Base-by-base conservation (phyloP, 345 rosid species). In the Eucalyptus victrix region DNA sequence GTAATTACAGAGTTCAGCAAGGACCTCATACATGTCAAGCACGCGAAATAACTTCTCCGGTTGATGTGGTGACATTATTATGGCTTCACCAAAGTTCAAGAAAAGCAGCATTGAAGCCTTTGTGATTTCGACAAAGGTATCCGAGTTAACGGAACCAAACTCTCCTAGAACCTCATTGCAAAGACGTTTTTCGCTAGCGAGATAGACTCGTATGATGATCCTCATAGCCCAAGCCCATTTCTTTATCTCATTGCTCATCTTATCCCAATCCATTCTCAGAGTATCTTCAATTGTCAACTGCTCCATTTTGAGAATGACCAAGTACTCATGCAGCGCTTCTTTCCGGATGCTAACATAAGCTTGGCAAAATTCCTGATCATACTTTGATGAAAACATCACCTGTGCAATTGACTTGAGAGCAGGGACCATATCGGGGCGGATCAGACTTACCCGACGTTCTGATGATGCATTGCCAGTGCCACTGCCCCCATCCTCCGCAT, bases 31-130 rank as follows among this genome's bases (percentile, higher is more conserved):
- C 97, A 96, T 95, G 89, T 96, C 94, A 42, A 97, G 95, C 91
- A 95, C 90, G 80, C 94, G 88, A 88, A 94, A 93, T 83, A 96
- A 91, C 93, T 91, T 95, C 92, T 97, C 99, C 6, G 96, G 95
- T 89, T 90, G 91, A 88, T 86, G 86, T 32, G 96, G 92, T 58
- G 94, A 93, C 93, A 96, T 90, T 30, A 94, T 91, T 56, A 96
- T 86, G 18, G 97, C 97, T 92, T 96, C 97, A 37, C 99, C 97
- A 19, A 96, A 97, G 91, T 92, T 93, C 93, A 97, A 90, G 88
- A 97, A 95, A 92, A 89, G 88, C 17, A 95, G 87, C 49, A 94
- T 47, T 13, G 94, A 89, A 58, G 91, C 92, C 90, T 91, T 93
- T 1, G 97, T 89, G 88, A 94, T 96, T 88, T 95, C 95, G 30